These are phyloP conservation scores for Coprinellus aureogranulatus DNA, from an alignment of 768 basidiomycete species.

Conservation along the genomic window DNA sequence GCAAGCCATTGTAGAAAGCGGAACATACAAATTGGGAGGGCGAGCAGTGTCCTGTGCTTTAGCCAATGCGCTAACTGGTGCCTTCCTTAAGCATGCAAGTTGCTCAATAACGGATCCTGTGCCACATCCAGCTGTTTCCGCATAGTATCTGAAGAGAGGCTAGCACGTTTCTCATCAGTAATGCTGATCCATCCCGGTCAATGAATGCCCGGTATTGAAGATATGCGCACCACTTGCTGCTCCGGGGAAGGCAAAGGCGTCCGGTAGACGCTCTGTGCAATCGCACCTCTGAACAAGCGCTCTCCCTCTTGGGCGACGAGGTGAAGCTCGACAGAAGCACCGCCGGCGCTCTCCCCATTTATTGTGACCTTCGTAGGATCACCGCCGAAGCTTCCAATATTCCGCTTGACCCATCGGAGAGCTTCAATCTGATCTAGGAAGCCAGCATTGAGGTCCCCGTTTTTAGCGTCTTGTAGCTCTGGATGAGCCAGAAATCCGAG, in stretches of 20 bases:
- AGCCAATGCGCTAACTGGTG: constrained; percentile 49
- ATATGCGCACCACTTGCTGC: constrained; percentile 45
- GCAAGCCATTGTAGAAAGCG: too few species aligned
- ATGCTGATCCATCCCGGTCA: too few species aligned
- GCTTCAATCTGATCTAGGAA: constrained; percentile 62
- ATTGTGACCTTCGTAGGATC: constrained; percentile 56
- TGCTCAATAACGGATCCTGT: constrained; percentile 30
- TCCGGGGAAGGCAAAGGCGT: constrained; percentile 49
- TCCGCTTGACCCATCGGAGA: constrained; percentile 59
- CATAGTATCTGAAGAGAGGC: constrained; percentile 54
- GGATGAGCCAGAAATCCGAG: constrained; percentile 62
- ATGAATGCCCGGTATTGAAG: not conserved
- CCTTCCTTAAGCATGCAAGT: constrained; percentile 48
- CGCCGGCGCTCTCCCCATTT: constrained; percentile 63
- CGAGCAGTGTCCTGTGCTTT: constrained; percentile 51
- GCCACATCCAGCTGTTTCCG: constrained; percentile 49
- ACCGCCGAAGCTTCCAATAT: constrained; percentile 65
- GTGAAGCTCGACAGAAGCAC: constrained; percentile 55
- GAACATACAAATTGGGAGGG: constrained; percentile 41
- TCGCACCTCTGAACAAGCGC: constrained; percentile 50
- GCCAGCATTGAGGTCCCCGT: constrained; percentile 53
- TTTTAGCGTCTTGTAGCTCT: constrained; percentile 35
- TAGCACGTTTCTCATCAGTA: constrained; percentile 17
- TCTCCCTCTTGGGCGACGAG: constrained; percentile 40
- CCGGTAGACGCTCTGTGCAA: constrained; percentile 61